These are phyloP conservation scores for Gossypium turneri DNA, from an alignment of 345 rosid genomes.

Conservation along the genomic window DNA sequence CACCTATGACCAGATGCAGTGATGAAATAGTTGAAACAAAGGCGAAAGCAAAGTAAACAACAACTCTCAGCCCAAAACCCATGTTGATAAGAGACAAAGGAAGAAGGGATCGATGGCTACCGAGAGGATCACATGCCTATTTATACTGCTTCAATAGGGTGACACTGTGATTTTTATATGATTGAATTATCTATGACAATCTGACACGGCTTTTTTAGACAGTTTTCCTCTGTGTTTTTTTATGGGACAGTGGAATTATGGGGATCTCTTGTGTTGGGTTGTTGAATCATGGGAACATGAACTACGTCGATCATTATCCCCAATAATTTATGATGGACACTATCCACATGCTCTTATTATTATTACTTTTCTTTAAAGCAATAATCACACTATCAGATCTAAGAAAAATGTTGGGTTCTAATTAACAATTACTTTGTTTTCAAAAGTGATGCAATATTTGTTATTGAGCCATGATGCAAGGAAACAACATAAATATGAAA, in stretches of 20 bases:
- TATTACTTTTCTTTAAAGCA: background rate
- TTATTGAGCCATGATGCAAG: background rate
- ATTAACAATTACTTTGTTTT: background rate
- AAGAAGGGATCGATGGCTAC: conserved; percentile 13
- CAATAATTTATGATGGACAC: conserved; percentile 1
- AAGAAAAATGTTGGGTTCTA: background rate
- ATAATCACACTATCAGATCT: background rate
- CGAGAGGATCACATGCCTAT: conserved; percentile 30
- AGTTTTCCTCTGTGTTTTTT: conserved; percentile 22
- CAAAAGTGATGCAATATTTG: background rate
- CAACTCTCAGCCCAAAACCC: conserved; percentile 15
- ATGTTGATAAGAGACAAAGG: conserved; percentile 10
- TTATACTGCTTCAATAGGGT: conserved; percentile 35
- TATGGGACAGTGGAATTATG: conserved; percentile 20
- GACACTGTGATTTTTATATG: conserved; percentile 18
- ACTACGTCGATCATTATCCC: background rate
- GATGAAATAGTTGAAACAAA: conserved; percentile 17
- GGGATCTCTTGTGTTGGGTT: conserved; percentile 23
- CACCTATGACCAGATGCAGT: conserved; percentile 18
- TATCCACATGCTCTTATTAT: conserved; percentile 1
- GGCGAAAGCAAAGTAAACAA: conserved; percentile 13
- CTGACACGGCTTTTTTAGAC: conserved; percentile 30
- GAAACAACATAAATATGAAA: background rate
- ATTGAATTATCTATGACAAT: conserved; percentile 19
- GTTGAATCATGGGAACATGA: conserved; percentile 14